Conservation (phyloP, 2,329 filamentous ascomycete species). For the Stachybotrys chlorohalonatus region DNA sequence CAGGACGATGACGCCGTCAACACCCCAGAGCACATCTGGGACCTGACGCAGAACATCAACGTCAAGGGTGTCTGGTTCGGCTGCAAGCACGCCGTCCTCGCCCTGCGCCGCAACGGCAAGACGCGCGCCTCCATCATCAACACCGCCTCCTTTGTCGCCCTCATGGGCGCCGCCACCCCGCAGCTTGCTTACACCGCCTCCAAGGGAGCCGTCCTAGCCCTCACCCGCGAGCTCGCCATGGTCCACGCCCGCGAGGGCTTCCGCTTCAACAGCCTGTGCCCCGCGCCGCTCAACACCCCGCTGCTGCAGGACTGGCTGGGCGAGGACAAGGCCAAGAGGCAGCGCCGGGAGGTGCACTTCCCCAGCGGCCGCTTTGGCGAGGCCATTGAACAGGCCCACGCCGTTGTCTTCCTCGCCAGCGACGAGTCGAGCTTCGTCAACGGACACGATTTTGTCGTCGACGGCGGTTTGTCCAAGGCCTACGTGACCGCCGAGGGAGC, state of each 20-base stretch:
- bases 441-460: constrained; percentile 86
- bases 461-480: constrained; percentile 91
- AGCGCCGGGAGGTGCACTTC: constrained; percentile 81
- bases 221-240: constrained; percentile 86
- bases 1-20: constrained; percentile 70
- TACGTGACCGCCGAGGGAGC: constrained; percentile 65
- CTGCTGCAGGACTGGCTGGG: constrained; percentile 90
- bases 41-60: constrained; percentile 87
- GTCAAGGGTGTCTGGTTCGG: constrained; percentile 98
- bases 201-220: constrained; percentile 83
- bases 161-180: constrained; percentile 79
- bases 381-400: constrained; percentile 87
- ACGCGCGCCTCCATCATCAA: constrained; percentile 78
- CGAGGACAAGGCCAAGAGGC: constrained; percentile 72
- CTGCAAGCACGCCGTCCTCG: constrained; percentile 80
- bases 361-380: constrained; percentile 82
- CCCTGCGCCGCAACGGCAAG: constrained; percentile 74
- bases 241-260: constrained; percentile 83
- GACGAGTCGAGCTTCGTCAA: constrained; percentile 89
- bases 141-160: constrained; percentile 79
- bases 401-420: constrained; percentile 77
- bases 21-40: constrained; percentile 87
- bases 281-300: constrained; percentile 85
- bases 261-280: constrained; percentile 85
- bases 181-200: constrained; percentile 90